A percentile compares a stretch with the other conserved stretches of the same genome.
phyloP scores from a whole-genome alignment of 164 flowering plant species.

The Platanus orientalis region DNA sequence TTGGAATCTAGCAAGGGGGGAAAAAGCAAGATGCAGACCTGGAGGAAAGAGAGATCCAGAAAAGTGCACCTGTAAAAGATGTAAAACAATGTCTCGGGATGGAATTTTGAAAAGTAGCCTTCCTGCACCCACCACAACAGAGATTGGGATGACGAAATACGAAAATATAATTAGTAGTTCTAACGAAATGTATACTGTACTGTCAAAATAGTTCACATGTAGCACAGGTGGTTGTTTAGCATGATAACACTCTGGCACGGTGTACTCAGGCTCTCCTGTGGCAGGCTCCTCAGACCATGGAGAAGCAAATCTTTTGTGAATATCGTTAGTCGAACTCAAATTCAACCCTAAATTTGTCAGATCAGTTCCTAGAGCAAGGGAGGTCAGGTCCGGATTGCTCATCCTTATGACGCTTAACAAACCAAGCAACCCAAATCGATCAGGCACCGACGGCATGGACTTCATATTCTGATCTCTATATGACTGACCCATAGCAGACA shows the following conservation, averaged over 20 bases:
- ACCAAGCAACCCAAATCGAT: conserved; percentile 35
- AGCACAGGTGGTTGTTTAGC: conserved; percentile 27
- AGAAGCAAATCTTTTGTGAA: conserved; percentile 33
- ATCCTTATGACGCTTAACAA: conserved; percentile 25
- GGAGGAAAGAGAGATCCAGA: neutral
- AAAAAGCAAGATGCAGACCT: neutral
- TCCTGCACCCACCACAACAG: conserved; percentile 11
- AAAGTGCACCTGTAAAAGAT: conserved; percentile 19
- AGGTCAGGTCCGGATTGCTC: conserved; percentile 20
- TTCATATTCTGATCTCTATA: conserved; percentile 21
- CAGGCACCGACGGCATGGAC: conserved; percentile 16
- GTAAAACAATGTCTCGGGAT: conserved; percentile 17
- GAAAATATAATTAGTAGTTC: no score
- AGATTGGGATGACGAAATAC: neutral
- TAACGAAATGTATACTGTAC: neutral
- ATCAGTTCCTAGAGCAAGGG: conserved; percentile 39
- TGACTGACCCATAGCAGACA: conserved; percentile 13
- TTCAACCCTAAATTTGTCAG: conserved; percentile 37
- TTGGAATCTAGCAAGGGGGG: neutral
- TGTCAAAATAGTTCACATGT: conserved; percentile 20
- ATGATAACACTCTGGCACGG: conserved; percentile 32
- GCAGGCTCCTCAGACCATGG: conserved; percentile 42
- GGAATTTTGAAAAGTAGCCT: conserved; percentile 13
- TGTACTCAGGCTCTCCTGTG: conserved; percentile 27
- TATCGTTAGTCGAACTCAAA: conserved; percentile 28